Percentiles rank a stretch among this genome's conserved stretches.
Conservation (phyloP, 2,329 filamentous ascomycete genomes). For the Fusarium sarcochroum region DNA sequence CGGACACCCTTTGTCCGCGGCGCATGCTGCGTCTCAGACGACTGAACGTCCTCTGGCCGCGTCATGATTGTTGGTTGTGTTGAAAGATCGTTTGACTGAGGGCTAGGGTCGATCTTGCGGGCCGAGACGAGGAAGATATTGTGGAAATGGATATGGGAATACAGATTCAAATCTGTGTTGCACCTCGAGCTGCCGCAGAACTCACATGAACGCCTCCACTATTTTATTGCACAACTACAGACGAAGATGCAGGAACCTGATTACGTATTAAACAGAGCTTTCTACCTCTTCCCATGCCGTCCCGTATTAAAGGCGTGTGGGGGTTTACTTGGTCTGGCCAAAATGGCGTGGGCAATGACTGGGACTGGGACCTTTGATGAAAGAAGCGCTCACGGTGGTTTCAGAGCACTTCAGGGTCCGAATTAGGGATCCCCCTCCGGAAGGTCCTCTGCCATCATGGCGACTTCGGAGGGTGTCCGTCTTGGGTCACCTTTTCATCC, state of each 20-base stretch:
- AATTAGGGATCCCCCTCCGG: background rate
- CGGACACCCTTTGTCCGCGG: conserved; percentile 31
- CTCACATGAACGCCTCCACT: conserved; percentile 42
- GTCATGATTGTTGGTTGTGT: conserved; percentile 26
- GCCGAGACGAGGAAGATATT: background rate
- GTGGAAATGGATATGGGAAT: conserved; percentile 18
- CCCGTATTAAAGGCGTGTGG: conserved; percentile 25
- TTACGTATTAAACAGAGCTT: conserved; percentile 42
- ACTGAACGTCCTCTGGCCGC: conserved; percentile 18
- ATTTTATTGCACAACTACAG: conserved; percentile 26
- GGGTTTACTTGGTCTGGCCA: conserved; percentile 5
- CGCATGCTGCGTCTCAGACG: conserved; percentile 13
- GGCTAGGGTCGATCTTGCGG: conserved; percentile 10
- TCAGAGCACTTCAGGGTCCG: conserved; percentile 18
- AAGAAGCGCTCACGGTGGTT: background rate
- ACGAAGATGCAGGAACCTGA: conserved; percentile 32
- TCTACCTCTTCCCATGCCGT: conserved; percentile 1
- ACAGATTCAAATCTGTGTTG: conserved; percentile 19
- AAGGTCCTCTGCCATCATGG: conserved; percentile 13
- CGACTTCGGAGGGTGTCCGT: conserved; percentile 39
- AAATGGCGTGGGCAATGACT: background rate
- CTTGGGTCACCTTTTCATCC: conserved; percentile 5
- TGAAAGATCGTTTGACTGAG: background rate
- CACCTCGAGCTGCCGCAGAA: conserved; percentile 8
- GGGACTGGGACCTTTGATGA: conserved; percentile 13